These are phyloP conservation scores for Geotrichum ghanense DNA, from an alignment of 805 yeast genomes.

Conservation along the genomic window DNA sequence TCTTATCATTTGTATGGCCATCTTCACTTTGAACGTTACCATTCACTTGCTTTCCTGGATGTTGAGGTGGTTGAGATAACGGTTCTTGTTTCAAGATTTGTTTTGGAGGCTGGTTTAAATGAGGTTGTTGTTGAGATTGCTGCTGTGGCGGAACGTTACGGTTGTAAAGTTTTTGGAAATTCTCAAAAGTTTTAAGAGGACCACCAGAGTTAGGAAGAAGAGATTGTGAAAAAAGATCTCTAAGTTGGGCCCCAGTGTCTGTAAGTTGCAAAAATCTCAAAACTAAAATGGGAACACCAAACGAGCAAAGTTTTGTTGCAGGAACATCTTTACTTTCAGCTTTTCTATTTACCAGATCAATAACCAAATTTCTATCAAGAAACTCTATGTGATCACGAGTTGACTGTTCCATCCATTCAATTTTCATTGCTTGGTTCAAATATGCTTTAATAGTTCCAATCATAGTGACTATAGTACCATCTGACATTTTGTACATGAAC, in stretches of 20 bases:
- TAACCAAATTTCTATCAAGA: constrained; percentile 9
- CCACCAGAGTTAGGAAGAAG: constrained; percentile 19
- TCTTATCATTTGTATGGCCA: neutral
- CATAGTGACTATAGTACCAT: constrained; percentile 59
- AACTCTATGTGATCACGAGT: constrained; percentile 36
- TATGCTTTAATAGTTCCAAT: constrained; percentile 51
- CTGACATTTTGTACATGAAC: constrained; percentile 43
- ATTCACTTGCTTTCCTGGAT: constrained; percentile 1
- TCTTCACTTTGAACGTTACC: neutral
- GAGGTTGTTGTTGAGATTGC: constrained; percentile 13
- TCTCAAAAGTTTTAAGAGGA: constrained; percentile 18
- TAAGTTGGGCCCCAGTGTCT: constrained; percentile 65
- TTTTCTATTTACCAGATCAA: constrained; percentile 2
- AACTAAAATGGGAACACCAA: constrained; percentile 55
- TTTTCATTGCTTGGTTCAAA: constrained; percentile 48
- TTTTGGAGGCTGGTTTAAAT: constrained; percentile 11
- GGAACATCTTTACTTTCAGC: constrained; percentile 3
- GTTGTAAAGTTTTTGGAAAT: constrained; percentile 20
- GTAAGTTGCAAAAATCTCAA: constrained; percentile 65
- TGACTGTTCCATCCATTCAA: constrained; percentile 64
- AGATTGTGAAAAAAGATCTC: constrained; percentile 51
- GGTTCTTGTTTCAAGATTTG: constrained; percentile 11
- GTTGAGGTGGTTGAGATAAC: neutral
- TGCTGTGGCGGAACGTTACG: constrained; percentile 9
- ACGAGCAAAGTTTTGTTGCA: constrained; percentile 21